Evolutionary conservation across 176 grass and related monocot genomes (phyloP).

Genomic region (Secale cereale): DNA sequence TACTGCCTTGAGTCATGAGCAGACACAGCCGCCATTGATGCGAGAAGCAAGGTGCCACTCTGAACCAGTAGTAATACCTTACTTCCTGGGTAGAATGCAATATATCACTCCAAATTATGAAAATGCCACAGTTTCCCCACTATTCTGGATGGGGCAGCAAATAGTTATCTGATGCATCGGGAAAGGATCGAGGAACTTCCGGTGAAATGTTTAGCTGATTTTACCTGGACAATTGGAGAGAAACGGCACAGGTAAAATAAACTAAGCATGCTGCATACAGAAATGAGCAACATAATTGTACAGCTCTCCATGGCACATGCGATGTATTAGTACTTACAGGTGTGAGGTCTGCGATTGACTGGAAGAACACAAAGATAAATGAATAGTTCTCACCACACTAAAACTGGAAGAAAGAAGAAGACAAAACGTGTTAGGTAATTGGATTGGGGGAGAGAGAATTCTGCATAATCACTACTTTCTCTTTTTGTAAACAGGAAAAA

Average conservation of each 20-base stretch:
- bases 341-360: background rate
- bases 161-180: background rate
- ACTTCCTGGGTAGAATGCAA: background rate
- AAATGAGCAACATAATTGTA: background rate
- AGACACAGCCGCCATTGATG: constrained; percentile 46
- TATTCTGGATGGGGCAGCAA: background rate
- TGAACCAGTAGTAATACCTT: background rate
- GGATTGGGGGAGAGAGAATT: background rate
- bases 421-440: background rate
- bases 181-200: background rate
- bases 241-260: constrained; percentile 1
- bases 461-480: constrained; percentile 3
- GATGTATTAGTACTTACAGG: constrained; percentile 22
- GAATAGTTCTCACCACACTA: background rate
- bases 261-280: background rate
- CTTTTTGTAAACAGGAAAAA: no score
- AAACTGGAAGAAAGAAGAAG: constrained; percentile 10
- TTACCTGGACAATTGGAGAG: constrained; percentile 14
- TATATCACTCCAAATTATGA: background rate
- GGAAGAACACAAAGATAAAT: constrained; percentile 9
- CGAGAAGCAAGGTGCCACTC: constrained; percentile 1
- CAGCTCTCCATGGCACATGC: background rate
- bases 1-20: constrained; percentile 54
- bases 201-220: background rate
- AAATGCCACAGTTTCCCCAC: background rate